phyloP scores from a whole-genome alignment of 2,329 filamentous ascomycete species.

The Sarocladiaceae sp. region DNA sequence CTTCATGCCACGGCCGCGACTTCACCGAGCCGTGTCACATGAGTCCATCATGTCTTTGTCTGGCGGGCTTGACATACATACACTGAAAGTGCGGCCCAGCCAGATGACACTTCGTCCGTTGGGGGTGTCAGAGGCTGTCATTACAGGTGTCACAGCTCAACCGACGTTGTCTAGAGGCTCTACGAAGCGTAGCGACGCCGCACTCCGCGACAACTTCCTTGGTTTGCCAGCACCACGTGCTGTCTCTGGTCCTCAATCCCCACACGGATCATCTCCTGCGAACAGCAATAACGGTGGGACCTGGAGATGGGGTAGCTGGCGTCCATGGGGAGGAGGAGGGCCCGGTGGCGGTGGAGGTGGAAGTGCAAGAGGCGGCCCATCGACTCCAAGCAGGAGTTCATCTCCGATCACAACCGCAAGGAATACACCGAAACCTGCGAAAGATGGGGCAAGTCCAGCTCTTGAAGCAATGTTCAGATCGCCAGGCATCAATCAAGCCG shows the following conservation, averaged over 20 bases:
- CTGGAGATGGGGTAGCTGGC: conserved; percentile 45
- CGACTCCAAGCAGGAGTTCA: neutral
- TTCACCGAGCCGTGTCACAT: conserved; percentile 71
- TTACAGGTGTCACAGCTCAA: conserved; percentile 55
- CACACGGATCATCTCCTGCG: conserved; percentile 20
- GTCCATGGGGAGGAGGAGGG: conserved; percentile 37
- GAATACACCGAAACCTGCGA: conserved; percentile 17
- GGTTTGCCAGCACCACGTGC: conserved; percentile 30
- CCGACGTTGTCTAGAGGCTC: conserved; percentile 49
- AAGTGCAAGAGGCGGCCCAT: no score
- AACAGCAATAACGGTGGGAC: conserved; percentile 23
- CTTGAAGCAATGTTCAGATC: conserved; percentile 42
- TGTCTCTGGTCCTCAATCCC: conserved; percentile 25
- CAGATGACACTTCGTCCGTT: conserved; percentile 61
- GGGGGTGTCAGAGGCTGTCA: conserved; percentile 50
- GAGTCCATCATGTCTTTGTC: conserved; percentile 86
- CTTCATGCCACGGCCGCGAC: conserved; percentile 33
- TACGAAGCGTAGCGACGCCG: conserved; percentile 46
- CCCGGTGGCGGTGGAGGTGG: neutral
- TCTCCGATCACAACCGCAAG: conserved; percentile 15
- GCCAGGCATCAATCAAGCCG: conserved; percentile 75
- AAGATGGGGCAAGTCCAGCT: conserved; percentile 30
- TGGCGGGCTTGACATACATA: conserved; percentile 88
- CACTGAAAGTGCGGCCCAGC: conserved; percentile 68
- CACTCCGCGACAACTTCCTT: conserved; percentile 54